Evolutionary conservation across 2,329 filamentous ascomycete genomes (phyloP).

Genomic region (Pestalotiopsis sp.): DNA sequence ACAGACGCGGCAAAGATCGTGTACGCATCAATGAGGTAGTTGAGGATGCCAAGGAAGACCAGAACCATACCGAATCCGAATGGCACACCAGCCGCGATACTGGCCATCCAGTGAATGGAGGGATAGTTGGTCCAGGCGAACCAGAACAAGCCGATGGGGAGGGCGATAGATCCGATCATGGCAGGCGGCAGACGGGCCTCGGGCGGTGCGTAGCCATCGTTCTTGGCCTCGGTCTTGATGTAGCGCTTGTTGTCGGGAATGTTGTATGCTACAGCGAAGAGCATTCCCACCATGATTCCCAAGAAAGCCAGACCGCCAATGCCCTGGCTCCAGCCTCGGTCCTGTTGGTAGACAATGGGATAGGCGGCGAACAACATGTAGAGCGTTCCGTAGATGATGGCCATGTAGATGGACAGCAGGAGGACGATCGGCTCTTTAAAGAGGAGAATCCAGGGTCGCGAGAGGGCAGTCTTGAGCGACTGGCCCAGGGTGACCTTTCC

Average conservation of each 20-base stretch:
- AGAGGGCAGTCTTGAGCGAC: conserved; percentile 58
- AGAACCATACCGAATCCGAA: conserved; percentile 45
- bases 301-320: conserved; percentile 66
- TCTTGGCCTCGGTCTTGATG: conserved; percentile 23
- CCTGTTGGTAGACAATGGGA: conserved; percentile 64
- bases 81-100: conserved; percentile 32
- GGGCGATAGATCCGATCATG: conserved; percentile 60
- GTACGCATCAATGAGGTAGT: conserved; percentile 58
- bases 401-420: conserved; percentile 65
- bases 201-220: conserved; percentile 58
- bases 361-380: conserved; percentile 57
- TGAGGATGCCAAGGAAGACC: conserved; percentile 57
- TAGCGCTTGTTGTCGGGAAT: conserved; percentile 58
- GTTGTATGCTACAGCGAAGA: conserved; percentile 56
- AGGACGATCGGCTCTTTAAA: conserved; percentile 72
- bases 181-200: conserved; percentile 65
- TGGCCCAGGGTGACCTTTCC: conserved; percentile 45
- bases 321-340: conserved; percentile 59
- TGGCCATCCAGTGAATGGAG: conserved; percentile 54
- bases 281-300: conserved; percentile 68
- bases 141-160: conserved; percentile 67
- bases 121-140: conserved; percentile 67
- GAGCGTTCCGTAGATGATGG: conserved; percentile 50
- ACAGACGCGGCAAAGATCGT: conserved; percentile 75
- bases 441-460: conserved; percentile 67